Conservation (phyloP, 176 grass and related monocot genomes). For the Panicum miliaceum region DNA sequence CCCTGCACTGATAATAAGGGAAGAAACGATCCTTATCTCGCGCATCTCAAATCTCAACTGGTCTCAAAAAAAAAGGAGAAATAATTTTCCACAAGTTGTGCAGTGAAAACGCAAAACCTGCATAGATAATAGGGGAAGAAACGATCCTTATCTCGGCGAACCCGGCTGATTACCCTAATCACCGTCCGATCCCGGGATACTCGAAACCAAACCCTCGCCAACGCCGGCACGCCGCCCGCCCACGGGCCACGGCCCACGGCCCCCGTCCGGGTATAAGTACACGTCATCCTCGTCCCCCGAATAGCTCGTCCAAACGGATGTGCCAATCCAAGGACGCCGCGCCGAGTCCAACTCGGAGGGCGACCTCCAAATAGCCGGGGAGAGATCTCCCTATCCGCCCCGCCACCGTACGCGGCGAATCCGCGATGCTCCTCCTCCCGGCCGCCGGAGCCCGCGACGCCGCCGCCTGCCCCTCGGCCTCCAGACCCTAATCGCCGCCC, state of each 20-base stretch:
- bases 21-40: too few relatives aligned
- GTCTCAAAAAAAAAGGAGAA: too few relatives aligned
- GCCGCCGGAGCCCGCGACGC: conserved; percentile 36
- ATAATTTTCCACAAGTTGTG: too few relatives aligned
- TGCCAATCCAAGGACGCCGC: not conserved
- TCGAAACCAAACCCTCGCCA: not conserved
- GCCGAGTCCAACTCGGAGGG: not conserved
- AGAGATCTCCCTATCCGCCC: not conserved
- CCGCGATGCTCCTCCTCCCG: conserved; percentile 52
- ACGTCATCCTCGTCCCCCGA: conserved; percentile 10
- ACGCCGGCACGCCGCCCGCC: not conserved
- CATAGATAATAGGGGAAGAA: too few relatives aligned
- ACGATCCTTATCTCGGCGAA: too few relatives aligned
- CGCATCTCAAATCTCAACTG: too few relatives aligned
- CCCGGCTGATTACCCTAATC: too few relatives aligned
- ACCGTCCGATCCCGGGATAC: too few relatives aligned
- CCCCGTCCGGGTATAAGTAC: not conserved
- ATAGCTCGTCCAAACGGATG: not conserved
- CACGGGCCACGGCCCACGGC: too few relatives aligned
- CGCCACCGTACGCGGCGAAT: not conserved
- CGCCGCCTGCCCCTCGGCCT: conserved; percentile 30
- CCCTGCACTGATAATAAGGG: too few relatives aligned
- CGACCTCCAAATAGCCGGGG: not conserved
- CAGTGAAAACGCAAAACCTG: too few relatives aligned
- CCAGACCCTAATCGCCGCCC: conserved; percentile 45